Evolutionary conservation across 305 asterid genomes (phyloP).

Genomic region (Fraxinus angustifolia): DNA sequence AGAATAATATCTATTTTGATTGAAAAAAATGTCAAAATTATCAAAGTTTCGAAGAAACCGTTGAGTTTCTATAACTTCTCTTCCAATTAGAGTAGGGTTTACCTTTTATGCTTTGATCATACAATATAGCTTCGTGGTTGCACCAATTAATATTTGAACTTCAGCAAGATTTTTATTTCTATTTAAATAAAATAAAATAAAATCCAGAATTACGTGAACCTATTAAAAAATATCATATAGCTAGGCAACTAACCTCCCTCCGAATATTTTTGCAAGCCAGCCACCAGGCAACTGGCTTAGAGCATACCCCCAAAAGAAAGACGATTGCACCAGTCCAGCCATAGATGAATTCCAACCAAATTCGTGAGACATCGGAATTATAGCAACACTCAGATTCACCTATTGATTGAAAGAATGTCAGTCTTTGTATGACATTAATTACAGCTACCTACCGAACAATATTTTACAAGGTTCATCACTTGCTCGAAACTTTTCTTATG

Average conservation of each 20-base stretch:
- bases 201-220: background rate
- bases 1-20: background rate
- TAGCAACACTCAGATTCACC: conserved; percentile 96
- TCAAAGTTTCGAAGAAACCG: background rate
- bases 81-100: background rate
- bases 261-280: conserved; percentile 85
- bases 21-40: background rate
- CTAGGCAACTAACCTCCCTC: conserved; percentile 79
- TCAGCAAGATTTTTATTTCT: conserved; percentile 4
- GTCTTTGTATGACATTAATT: conserved; percentile 18
- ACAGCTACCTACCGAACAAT: conserved; percentile 15
- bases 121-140: background rate
- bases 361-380: conserved; percentile 97
- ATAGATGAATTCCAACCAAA: conserved; percentile 92
- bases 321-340: conserved; percentile 97
- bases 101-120: conserved; percentile 3
- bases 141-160: conserved; percentile 2
- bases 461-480: background rate
- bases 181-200: background rate
- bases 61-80: conserved; percentile 4
- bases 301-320: conserved; percentile 99
- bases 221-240: conserved; percentile 10
- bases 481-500: background rate
- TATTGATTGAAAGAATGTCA: conserved; percentile 33
- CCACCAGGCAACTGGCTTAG: conserved; percentile 99